Evolutionary conservation across 1,284 basidiomycete genomes (phyloP), one percentile per base, ranked within the genome.

Genomic region (Microbotryum lychnidis-dioicae): DNA sequence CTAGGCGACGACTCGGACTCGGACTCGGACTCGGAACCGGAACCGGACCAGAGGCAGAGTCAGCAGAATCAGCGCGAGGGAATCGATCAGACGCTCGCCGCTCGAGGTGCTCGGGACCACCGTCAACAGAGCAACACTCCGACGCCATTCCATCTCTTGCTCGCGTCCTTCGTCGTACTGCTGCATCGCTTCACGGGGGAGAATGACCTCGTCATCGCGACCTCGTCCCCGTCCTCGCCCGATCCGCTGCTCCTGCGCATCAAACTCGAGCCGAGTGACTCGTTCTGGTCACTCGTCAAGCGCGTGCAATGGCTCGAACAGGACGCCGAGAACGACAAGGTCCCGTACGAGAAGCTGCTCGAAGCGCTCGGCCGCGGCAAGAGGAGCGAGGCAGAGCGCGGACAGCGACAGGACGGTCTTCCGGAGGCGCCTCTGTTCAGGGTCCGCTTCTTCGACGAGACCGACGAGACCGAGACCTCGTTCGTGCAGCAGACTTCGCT

Each of bases 151-250:
- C 91, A 97, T 74, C 80, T 98, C 18, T 83, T 98, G 51, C 81
- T 98, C 51, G 84, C 94, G 21, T 87, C 93, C 1, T 97, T 98
- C 76, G 82, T 85, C 25, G 87, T 96, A 45, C 80, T 98, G 44
- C 79, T 99, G 16, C 91, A 97, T 79, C 82, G 96, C 49, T 97
- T 93, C 78, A 97, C 96, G 0, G 92, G 89, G 56, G 96, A 99
- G 76, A 93, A 87, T 16, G 92, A 97, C 71, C 81, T 99, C 66
- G 82, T 97, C 64, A 87, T 98, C 69, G 93, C 89, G 56, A 92
- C 91, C 1, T 93, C 91, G 20, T 87, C 72, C 29, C 73, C 75
- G 10, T 64, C 88, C 21, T 84, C 86, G 1, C 79, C 83, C n/a
- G 84, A 88, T 63, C 91, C 93, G 8, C 79, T 97, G 48, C 82